Conservation (phyloP, 495 filamentous ascomycete species). For the Daldinia grandis region DNA sequence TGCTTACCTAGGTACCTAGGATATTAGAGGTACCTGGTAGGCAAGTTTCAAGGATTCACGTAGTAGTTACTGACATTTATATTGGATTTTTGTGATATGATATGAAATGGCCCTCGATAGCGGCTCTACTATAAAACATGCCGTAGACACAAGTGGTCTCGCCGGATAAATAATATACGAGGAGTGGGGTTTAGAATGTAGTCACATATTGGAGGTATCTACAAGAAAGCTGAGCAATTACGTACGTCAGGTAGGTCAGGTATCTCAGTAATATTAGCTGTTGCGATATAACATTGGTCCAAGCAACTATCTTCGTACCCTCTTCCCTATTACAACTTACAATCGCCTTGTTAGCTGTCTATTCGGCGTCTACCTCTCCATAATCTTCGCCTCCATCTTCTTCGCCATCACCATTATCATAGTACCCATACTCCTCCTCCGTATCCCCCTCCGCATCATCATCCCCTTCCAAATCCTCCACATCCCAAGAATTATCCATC, state of each 20-base stretch:
- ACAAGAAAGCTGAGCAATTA: neutral
- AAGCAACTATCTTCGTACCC: neutral
- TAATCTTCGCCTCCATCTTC: slow-evolving; percentile 13
- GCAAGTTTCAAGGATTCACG: neutral
- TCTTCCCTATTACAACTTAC: neutral
- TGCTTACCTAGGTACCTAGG: no score
- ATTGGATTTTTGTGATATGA: neutral
- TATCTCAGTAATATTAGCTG: neutral
- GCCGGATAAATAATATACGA: neutral
- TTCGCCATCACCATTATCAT: slow-evolving; percentile 9
- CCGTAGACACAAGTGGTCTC: neutral
- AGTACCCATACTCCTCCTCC: slow-evolving; percentile 25
- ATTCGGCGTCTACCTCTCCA: slow-evolving; percentile 12
- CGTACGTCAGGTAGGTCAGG: neutral
- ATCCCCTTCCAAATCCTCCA: slow-evolving; percentile 6
- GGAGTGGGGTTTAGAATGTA: neutral
- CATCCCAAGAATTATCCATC: slow-evolving; percentile 13
- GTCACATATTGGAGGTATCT: neutral
- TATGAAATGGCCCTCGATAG: neutral
- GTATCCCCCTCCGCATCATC: slow-evolving; percentile 18
- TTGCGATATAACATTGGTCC: neutral
- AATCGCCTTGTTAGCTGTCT: neutral
- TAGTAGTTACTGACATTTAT: neutral
- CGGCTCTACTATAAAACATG: neutral
- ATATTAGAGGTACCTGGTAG: no score